A percentile compares a stretch with the other conserved stretches of the same genome.
phyloP scores from a whole-genome alignment of 345 rosid genomes.

The Salix suchowensis region DNA sequence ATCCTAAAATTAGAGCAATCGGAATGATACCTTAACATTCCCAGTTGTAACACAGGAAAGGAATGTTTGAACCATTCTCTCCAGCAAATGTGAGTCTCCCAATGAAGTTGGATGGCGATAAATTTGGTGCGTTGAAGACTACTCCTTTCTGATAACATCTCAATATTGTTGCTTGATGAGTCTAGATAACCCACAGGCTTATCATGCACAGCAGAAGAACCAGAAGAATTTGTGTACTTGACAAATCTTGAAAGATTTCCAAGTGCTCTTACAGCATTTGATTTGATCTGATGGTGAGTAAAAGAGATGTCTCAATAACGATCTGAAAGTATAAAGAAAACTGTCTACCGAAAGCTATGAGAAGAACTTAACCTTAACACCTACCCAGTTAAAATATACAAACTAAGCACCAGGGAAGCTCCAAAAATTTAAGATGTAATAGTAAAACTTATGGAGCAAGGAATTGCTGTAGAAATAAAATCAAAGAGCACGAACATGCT shows the following conservation, averaged over 20 bases:
- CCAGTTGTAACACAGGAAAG: conserved; percentile 94
- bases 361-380: neutral
- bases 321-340: neutral
- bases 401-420: neutral
- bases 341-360: neutral
- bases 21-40: conserved; percentile 73
- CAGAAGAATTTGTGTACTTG: conserved; percentile 28
- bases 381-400: neutral
- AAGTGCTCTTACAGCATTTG: conserved; percentile 90
- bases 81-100: conserved; percentile 45
- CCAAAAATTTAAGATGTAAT: neutral
- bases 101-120: conserved; percentile 26
- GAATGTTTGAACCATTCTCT: conserved; percentile 81
- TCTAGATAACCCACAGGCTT: conserved; percentile 18
- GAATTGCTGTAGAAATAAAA: neutral
- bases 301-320: neutral
- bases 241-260: conserved; percentile 74
- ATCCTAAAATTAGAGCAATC: neutral
- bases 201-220: conserved; percentile 27
- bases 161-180: conserved; percentile 11
- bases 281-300: conserved; percentile 46
- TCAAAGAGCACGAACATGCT: neutral
- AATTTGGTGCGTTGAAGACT: conserved; percentile 11
- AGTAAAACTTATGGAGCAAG: neutral
- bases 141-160: conserved; percentile 15